Base-by-base conservation (phyloP, 2,329 filamentous ascomycete genomes). In the Sphaerulina vaccinii region DNA sequence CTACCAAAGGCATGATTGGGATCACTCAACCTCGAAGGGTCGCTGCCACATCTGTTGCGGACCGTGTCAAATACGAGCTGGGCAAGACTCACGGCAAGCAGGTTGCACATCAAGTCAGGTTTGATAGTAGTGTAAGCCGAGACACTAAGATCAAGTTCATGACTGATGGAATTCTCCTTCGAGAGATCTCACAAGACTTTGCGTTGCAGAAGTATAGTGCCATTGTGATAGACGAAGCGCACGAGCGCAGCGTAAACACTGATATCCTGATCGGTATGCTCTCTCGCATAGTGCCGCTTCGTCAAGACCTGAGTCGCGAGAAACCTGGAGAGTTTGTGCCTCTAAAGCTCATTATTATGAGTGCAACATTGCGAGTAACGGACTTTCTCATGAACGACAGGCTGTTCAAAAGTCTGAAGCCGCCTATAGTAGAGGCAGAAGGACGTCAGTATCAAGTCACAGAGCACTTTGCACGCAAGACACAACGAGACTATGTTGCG, bases 181-280 rank as follows among this genome's bases (percentile, higher is more conserved):
- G 93, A 51, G 93, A 99, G 70, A 86, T 96, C 48, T 85, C 88
- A 0, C 85, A 93, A 59, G 93, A 99, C 67, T 90, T 97, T 65
- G 80, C 89, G 0, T 73, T 99, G 38, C 83, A 80, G 43, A 95
- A 95, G 62, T 99, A 99, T 70, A 96, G 92, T 0, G 88, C 87
- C 11, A 88, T 99, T 46, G 82, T 99, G 42, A 92, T 99, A 55
- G 93, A 99, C 64, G 93, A 99, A 71, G 93, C 93, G 1, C 93
- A 99, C 74, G 93, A 99, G 70, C 83, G 95, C 63, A 97, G 90
- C 64, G 88, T 96, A 63, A 97, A 99, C 66, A 99, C 95, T 0
- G 95, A 99, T 68, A 95, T 99, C 35, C 74, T 99, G n/a, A 91
- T 99, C 60, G 93, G 93, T 44, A 95, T 99, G 84, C 82, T 97